phyloP scores from a whole-genome alignment of 345 rosid genomes.

The thale cress (Arabidopsis thaliana) region DNA sequence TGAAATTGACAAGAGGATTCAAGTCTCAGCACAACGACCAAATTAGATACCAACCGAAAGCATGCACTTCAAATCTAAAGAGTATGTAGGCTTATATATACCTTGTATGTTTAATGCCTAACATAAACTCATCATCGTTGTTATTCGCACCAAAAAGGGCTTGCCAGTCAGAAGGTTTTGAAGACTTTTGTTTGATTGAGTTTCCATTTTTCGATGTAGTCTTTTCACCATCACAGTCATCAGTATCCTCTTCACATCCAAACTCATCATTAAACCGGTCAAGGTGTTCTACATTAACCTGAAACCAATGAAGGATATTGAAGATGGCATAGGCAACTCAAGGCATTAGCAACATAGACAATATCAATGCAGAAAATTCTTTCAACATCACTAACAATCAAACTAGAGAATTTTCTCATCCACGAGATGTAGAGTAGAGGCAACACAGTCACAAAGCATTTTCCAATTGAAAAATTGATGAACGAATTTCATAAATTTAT shows the following conservation, averaged over 20 bases:
- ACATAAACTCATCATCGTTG: constrained; percentile 73
- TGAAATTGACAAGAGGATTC: constrained; percentile 39
- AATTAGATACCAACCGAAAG: constrained; percentile 12
- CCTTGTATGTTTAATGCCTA: constrained; percentile 95
- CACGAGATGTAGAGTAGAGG: not conserved
- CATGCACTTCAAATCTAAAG: constrained; percentile 3
- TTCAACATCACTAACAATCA: not conserved
- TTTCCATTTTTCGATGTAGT: constrained; percentile 39
- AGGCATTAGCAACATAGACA: constrained; percentile 9
- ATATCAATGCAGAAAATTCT: constrained; percentile 26
- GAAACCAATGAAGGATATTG: constrained; percentile 38
- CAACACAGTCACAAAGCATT: constrained; percentile 15
- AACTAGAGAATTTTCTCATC: not conserved
- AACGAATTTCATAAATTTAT: constrained; percentile 1
- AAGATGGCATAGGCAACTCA: constrained; percentile 14
- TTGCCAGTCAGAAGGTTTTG: constrained; percentile 84
- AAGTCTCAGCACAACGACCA: constrained; percentile 27
- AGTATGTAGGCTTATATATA: constrained; percentile 33
- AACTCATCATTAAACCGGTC: constrained; percentile 76
- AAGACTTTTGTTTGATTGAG: constrained; percentile 53
- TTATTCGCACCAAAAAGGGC: constrained; percentile 78
- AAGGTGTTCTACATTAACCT: constrained; percentile 82
- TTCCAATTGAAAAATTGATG: not conserved
- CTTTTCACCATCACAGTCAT: constrained; percentile 43
- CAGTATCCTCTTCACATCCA: constrained; percentile 70